Conservation (phyloP, 805 yeast species). For the Saccharomycopsis synnaedendra region DNA sequence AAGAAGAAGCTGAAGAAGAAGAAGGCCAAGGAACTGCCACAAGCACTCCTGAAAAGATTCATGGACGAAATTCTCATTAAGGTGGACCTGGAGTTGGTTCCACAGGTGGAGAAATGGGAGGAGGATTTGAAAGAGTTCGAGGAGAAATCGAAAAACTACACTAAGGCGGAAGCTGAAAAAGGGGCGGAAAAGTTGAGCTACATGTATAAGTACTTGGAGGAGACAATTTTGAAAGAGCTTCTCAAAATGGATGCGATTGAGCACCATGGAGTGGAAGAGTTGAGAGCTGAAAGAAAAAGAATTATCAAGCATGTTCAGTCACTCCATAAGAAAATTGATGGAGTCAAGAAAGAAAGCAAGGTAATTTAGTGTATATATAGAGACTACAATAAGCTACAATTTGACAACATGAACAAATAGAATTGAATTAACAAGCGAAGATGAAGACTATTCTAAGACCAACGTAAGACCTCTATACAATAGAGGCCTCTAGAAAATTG, state of each 20-base stretch:
- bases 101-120: slow-evolving; percentile 11
- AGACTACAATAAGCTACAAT: background rate
- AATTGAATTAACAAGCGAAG: background rate
- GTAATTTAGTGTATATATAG: background rate
- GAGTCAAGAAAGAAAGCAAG: slow-evolving; percentile 9
- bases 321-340: slow-evolving; percentile 45
- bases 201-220: slow-evolving; percentile 37
- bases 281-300: slow-evolving; percentile 48
- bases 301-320: slow-evolving; percentile 50
- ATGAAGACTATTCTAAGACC: background rate
- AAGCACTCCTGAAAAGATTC: background rate
- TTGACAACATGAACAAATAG: background rate
- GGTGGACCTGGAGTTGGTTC: slow-evolving; percentile 4
- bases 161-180: slow-evolving; percentile 1
- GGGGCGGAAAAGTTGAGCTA: slow-evolving; percentile 8
- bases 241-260: slow-evolving; percentile 60
- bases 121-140: background rate
- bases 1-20: slow-evolving; percentile 2
- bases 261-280: slow-evolving; percentile 32
- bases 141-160: background rate
- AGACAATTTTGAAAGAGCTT: slow-evolving; percentile 53
- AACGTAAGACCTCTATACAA: background rate
- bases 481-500: slow-evolving; percentile 22
- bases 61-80: background rate
- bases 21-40: background rate